Conservation (phyloP, 345 rosid genomes). For the Combretum micranthum region DNA sequence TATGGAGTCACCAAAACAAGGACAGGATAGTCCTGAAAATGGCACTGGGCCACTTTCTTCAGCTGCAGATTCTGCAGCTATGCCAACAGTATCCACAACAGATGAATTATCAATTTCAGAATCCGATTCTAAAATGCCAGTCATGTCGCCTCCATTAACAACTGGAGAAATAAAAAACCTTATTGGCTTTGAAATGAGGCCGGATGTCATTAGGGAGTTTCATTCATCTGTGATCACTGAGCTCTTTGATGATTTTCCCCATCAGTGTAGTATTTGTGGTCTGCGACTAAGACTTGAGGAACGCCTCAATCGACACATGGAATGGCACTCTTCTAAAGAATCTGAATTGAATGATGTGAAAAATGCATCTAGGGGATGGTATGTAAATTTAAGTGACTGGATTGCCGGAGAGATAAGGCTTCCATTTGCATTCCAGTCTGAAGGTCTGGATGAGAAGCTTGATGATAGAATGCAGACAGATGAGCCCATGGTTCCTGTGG, state of each 20-base stretch:
- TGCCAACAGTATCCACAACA: constrained; percentile 20
- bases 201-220: constrained; percentile 64
- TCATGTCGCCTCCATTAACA: constrained; percentile 16
- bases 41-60: constrained; percentile 23
- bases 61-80: constrained; percentile 29
- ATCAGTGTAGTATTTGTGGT: constrained; percentile 72
- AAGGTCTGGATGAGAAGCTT: constrained; percentile 22
- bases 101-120: constrained; percentile 30
- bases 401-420: constrained; percentile 35
- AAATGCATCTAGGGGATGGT: constrained; percentile 59
- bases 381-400: constrained; percentile 57
- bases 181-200: constrained; percentile 69
- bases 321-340: constrained; percentile 60
- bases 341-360: constrained; percentile 20
- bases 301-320: constrained; percentile 63
- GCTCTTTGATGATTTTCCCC: constrained; percentile 58
- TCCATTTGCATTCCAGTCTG: constrained; percentile 31
- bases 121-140: constrained; percentile 27
- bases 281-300: constrained; percentile 60
- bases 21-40: constrained; percentile 26
- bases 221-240: constrained; percentile 63
- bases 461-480: constrained; percentile 22
- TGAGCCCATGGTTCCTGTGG: constrained; percentile 57
- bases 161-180: constrained; percentile 30
- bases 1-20: constrained; percentile 22